Evolutionary conservation across 164 flowering plant genomes (phyloP).

Genomic region (Annona cherimola): DNA sequence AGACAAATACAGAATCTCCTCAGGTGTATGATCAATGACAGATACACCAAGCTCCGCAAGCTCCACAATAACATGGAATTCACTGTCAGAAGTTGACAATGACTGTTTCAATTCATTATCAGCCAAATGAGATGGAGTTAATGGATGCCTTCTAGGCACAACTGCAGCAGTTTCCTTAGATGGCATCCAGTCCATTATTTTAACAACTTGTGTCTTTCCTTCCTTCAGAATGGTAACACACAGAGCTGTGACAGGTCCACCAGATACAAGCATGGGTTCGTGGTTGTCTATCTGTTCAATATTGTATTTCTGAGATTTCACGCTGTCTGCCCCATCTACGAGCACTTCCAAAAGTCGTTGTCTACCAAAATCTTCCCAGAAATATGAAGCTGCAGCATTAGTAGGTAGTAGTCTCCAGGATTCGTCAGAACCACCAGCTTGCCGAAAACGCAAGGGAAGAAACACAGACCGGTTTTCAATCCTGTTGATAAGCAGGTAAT

Average conservation of each 20-base stretch:
- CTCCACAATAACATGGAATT: conserved; percentile 75
- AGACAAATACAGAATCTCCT: conserved; percentile 88
- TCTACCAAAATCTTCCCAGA: conserved; percentile 98
- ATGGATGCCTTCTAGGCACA: conserved; percentile 20
- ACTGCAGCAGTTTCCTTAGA: conserved; percentile 36
- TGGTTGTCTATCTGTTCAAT: conserved; percentile 86
- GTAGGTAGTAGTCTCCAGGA: conserved; percentile 82
- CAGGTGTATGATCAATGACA: conserved; percentile 94
- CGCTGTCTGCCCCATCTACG: conserved; percentile 62
- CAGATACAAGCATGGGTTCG: conserved; percentile 44
- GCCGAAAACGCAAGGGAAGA: conserved; percentile 79
- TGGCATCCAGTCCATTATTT: conserved; percentile 91
- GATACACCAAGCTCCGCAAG: conserved; percentile 91
- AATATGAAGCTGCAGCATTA: conserved; percentile 72
- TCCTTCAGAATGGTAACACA: conserved; percentile 69
- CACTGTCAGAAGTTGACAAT: conserved; percentile 38
- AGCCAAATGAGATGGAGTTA: conserved; percentile 30
- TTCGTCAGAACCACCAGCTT: conserved; percentile 69
- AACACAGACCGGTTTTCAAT: conserved; percentile 85
- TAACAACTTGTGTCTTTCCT: conserved; percentile 70
- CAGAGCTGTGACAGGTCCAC: conserved; percentile 56
- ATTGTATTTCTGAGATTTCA: conserved; percentile 52
- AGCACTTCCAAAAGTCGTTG: conserved; percentile 60
- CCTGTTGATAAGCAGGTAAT: conserved; percentile 37
- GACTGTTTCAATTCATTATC: conserved; percentile 30